Conservation (phyloP, 345 rosid species). For the Anastatica hierochuntica region DNA sequence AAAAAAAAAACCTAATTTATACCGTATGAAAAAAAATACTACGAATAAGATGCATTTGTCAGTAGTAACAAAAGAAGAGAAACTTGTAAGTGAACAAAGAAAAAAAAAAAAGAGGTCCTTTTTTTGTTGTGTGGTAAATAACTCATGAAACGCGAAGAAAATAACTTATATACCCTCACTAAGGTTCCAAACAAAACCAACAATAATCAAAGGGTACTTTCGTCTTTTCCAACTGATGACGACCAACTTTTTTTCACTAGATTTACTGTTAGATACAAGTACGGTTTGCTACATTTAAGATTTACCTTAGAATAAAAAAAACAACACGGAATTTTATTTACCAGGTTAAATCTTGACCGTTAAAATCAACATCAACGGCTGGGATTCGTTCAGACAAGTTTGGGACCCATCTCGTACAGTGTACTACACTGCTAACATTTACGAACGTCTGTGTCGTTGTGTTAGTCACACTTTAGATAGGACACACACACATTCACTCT, state of each 20-base stretch:
- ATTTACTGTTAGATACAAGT: slow-evolving; percentile 31
- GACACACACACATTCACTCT: neutral
- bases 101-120: neutral
- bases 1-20: too few species aligned
- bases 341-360: slow-evolving; percentile 28
- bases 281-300: slow-evolving; percentile 11
- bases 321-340: slow-evolving; percentile 10
- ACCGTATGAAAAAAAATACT: too few species aligned
- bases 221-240: slow-evolving; percentile 1
- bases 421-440: slow-evolving; percentile 25
- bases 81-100: neutral
- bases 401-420: slow-evolving; percentile 27
- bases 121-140: slow-evolving; percentile 7
- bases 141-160: neutral
- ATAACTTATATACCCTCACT: slow-evolving; percentile 1
- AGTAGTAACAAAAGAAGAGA: neutral
- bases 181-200: neutral
- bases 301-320: slow-evolving; percentile 19
- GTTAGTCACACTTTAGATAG: slow-evolving; percentile 24
- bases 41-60: slow-evolving; percentile 1
- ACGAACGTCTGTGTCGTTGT: slow-evolving; percentile 20
- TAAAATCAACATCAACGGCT: slow-evolving; percentile 26
- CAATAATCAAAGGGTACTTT: slow-evolving; percentile 7
- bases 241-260: slow-evolving; percentile 6
- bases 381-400: neutral